Evolutionary conservation across 2,329 filamentous ascomycete species (phyloP), one percentile per base, ranked within the genome.

Genomic region (Incumbomyces delicatus): DNA sequence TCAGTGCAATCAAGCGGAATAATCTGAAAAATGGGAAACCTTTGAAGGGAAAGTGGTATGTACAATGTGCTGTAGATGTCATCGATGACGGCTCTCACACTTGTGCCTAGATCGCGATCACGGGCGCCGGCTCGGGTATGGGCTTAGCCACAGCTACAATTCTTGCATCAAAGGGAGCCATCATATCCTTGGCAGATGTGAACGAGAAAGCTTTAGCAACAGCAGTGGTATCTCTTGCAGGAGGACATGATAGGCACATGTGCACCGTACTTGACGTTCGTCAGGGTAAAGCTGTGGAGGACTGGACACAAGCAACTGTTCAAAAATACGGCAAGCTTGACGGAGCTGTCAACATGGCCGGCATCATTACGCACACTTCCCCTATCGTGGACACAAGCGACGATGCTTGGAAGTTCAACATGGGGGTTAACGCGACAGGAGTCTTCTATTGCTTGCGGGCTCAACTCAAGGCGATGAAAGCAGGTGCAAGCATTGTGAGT

Each of bases 391-490:
- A 66, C 7, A 57, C 66, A 16, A 60, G 59, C 0, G 63, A 70
- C 16, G 61, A 66, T 1, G 61, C 68, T 18, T 75, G 68, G 68
- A 63, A 68, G 33, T 58, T 58, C 22, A 59, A 69, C 12, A 56
- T 74, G 44, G 53, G 57, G 1, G 66, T 75, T 8, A 75, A 75
- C 53, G 49, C 68, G 7, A 65, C 57, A 7, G 73, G 75, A 5
- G 59, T 71, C 20, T 72, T 76, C 60, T 69, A 74, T 41, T 75
- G 71, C 49, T 50, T 78, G 48, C 61, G 71, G 12, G 69, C 71
- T n/a, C 58, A 78, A 55, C 49, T 78, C 10, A 62, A 58, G 13
- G 63, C 65, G 17, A 68, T 76, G 46, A 47, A 35, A 37, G 6
- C 32, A 40, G 27, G 37, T 16, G 47, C 36, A 13, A 46, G 47